Conservation (phyloP, 371 early-diverging fungal species). For the Actinomucor elegans region DNA sequence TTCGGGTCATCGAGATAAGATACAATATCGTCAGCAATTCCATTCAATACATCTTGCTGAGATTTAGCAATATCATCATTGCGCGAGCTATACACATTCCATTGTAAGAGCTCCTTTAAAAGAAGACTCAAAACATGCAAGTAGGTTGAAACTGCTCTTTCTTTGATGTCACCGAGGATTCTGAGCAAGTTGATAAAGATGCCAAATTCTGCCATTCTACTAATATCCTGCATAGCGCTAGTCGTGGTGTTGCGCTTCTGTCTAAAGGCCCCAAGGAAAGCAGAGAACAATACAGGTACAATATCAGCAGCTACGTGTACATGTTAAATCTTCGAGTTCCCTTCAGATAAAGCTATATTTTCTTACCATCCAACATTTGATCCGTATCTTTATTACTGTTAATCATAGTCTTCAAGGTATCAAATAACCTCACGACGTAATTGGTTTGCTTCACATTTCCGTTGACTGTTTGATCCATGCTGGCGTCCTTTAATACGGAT, state of each 20-base stretch:
- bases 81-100: slow-evolving; percentile 32
- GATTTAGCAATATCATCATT: slow-evolving; percentile 37
- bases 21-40: slow-evolving; percentile 20
- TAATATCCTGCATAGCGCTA: slow-evolving; percentile 28
- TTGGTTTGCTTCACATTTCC: slow-evolving; percentile 19
- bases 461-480: neutral
- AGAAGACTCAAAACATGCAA: slow-evolving; percentile 20
- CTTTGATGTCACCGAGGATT: slow-evolving; percentile 8
- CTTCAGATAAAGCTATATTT: neutral
- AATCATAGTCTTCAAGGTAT: slow-evolving; percentile 24
- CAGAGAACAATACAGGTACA: slow-evolving; percentile 23
- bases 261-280: slow-evolving; percentile 33
- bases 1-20: slow-evolving; percentile 13
- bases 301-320: slow-evolving; percentile 26
- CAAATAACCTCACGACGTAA: slow-evolving; percentile 42
- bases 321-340: neutral
- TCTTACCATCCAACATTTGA: slow-evolving; percentile 31
- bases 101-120: slow-evolving; percentile 24
- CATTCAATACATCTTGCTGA: slow-evolving; percentile 21
- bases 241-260: slow-evolving; percentile 28
- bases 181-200: slow-evolving; percentile 29
- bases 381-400: slow-evolving; percentile 7
- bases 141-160: slow-evolving; percentile 3
- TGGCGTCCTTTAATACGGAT: slow-evolving; percentile 29
- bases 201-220: slow-evolving; percentile 41